Evolutionary conservation across 2,329 filamentous ascomycete genomes (phyloP), one percentile per base, ranked within the genome.

Genomic region (Calonectria hawksworthii): DNA sequence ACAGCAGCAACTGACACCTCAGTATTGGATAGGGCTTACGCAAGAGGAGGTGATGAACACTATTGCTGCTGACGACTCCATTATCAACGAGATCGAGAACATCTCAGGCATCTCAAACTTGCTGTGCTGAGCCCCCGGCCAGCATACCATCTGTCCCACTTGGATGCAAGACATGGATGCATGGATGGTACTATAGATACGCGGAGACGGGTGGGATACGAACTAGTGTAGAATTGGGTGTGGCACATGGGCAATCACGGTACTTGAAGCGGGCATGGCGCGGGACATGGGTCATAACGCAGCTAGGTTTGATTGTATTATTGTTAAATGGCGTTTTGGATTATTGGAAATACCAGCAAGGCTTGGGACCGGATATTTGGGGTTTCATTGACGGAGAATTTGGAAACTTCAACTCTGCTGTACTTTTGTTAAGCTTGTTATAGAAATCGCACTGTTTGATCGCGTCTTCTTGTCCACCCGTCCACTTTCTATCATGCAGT

Each of bases 21-120:
- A 87, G 50, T 90, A 89, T 84, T 92, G 89, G 90, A 85, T 89
- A 21, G 89, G 88, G 10, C 88, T 89, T 69, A 89, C 88, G 1
- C 88, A 89, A 77, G 88, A 90, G 80, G 88, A 91, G 79, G 89
- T 91, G 79, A 88, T 91, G 71, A 87, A 84, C 73, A 90, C 87
- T 71, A 88, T 92, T 73, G 87, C 89, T 23, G 87, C 89, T 1
- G 90, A 92, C 76, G 90, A 92, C 77, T 88, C 86, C 54, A 91
- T 92, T 76, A 91, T 92, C 84, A 87, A 84, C 72, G 90, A 92
- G 79, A 90, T 92, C 78, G 89, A 91, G 74, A 83, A 78, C 51
- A 74, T 81, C 13, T 51, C 72, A 5, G 66, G 71, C 6, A 34
- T 79, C 51, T 75, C 80, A 7, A 75, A 75, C 18, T 54, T 82